A percentile compares a stretch with the other conserved stretches of the same genome.
Conservation (phyloP, 2,329 filamentous ascomycete genomes). For the Hyphodiscus sp. region DNA sequence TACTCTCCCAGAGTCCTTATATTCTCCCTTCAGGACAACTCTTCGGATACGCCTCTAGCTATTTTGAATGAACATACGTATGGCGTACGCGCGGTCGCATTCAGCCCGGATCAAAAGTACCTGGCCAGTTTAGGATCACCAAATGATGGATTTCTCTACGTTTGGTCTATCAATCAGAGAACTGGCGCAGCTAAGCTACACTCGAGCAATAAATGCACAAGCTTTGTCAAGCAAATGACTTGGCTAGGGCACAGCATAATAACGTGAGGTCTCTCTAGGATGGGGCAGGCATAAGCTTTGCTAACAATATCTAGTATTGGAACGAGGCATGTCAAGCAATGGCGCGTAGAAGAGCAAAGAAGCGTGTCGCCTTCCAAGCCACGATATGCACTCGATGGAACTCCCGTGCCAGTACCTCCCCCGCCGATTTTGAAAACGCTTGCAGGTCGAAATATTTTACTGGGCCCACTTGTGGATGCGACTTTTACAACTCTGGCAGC, state of each 20-base stretch:
- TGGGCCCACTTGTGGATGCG: constrained; percentile 74
- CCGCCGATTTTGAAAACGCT: constrained; percentile 59
- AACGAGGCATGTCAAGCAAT: constrained; percentile 87
- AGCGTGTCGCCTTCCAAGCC: constrained; percentile 58
- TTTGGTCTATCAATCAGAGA: constrained; percentile 81
- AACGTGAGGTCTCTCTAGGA: constrained; percentile 43
- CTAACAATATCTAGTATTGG: constrained; percentile 46
- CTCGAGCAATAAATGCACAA: constrained; percentile 91
- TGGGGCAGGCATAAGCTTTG: background rate
- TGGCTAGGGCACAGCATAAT: constrained; percentile 84
- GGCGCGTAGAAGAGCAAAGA: constrained; percentile 69
- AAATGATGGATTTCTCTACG: constrained; percentile 90
- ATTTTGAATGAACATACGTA: constrained; percentile 85
- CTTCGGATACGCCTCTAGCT: constrained; percentile 74
- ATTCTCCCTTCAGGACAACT: constrained; percentile 75
- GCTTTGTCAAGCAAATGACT: constrained; percentile 74
- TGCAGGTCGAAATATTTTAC: constrained; percentile 77
- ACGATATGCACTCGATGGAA: constrained; percentile 44
- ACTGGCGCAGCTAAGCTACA: constrained; percentile 72
- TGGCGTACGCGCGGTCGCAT: constrained; percentile 82
- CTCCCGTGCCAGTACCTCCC: constrained; percentile 28
- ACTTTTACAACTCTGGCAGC: constrained; percentile 74
- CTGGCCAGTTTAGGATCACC: constrained; percentile 81
- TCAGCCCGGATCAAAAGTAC: constrained; percentile 80
- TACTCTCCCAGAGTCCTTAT: constrained; percentile 88